These are phyloP conservation scores for Aureobasidium sp. DNA, from an alignment of 2,329 filamentous ascomycete species.

Conservation along the genomic window DNA sequence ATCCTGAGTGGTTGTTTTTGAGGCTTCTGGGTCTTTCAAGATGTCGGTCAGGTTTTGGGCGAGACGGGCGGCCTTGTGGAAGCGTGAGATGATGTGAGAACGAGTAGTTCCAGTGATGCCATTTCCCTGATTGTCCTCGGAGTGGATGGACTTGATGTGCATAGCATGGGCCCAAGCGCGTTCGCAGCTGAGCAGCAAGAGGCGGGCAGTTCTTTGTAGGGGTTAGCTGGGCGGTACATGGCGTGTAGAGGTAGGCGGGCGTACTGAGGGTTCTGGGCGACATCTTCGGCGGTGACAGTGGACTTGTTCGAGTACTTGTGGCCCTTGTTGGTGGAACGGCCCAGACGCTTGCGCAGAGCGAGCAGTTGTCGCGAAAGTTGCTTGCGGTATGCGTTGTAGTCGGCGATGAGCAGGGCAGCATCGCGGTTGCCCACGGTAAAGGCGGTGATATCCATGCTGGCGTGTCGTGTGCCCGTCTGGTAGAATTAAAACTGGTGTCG, in stretches of 20 bases:
- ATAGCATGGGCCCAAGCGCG: conserved; percentile 93
- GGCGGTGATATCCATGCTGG: conserved; percentile 71
- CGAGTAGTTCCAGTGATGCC: conserved; percentile 71
- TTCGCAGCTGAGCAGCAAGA: conserved; percentile 81
- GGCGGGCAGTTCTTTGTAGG: conserved; percentile 55
- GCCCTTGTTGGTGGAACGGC: conserved; percentile 73
- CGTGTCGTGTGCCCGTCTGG: neutral
- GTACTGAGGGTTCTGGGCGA: conserved; percentile 69
- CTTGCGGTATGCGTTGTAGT: conserved; percentile 76
- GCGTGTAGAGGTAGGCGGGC: conserved; percentile 20
- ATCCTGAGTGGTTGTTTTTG: conserved; percentile 60
- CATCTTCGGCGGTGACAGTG: conserved; percentile 63
- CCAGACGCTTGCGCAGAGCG: conserved; percentile 76
- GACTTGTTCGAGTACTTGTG: conserved; percentile 72
- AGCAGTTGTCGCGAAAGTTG: conserved; percentile 75
- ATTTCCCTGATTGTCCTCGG: conserved; percentile 62
- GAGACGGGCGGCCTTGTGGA: conserved; percentile 67
- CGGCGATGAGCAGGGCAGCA: conserved; percentile 75
- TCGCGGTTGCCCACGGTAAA: conserved; percentile 74
- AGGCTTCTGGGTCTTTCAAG: conserved; percentile 54
- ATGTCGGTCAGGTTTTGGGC: conserved; percentile 60
- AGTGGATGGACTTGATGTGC: conserved; percentile 80
- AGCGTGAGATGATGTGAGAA: conserved; percentile 79
- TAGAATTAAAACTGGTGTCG: neutral
- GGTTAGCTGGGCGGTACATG: neutral